phyloP scores from a whole-genome alignment of 2,329 filamentous ascomycete genomes.

The Lomentospora prolificans region DNA sequence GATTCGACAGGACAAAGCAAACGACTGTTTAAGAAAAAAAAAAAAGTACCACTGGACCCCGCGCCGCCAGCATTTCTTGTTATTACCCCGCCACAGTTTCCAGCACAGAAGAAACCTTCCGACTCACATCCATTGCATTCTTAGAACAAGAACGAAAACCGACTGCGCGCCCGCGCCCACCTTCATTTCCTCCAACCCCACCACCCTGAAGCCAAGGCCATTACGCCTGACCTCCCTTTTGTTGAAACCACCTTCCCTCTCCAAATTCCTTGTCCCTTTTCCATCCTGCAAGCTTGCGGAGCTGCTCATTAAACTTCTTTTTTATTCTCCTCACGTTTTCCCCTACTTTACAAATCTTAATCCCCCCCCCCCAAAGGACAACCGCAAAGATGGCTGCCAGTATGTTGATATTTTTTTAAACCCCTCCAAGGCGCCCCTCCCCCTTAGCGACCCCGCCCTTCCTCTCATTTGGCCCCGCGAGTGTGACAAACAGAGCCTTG shows the following conservation, averaged over 20 bases:
- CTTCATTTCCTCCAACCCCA: neutral
- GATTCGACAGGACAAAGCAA: too few species aligned
- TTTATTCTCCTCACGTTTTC: neutral
- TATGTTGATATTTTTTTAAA: constrained; percentile 1
- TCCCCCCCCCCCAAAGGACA: neutral
- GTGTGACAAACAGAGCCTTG: neutral
- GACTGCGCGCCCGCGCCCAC: neutral
- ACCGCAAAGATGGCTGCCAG: neutral
- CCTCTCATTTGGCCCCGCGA: neutral
- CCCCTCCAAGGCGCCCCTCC: neutral
- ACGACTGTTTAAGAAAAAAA: too few species aligned
- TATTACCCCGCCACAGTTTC: neutral
- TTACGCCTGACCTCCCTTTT: neutral
- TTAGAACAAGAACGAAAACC: too few species aligned
- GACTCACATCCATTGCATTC: neutral
- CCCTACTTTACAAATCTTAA: neutral
- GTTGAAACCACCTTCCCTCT: neutral
- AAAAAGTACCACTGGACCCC: too few species aligned
- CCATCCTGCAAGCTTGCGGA: neutral
- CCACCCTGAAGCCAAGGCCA: neutral
- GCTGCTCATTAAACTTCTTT: neutral
- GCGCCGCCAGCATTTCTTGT: too few species aligned
- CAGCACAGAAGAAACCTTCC: neutral
- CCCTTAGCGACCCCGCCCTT: neutral
- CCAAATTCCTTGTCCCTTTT: neutral